A percentile compares a stretch with the other conserved stretches of the same genome.
These are phyloP conservation scores for Pharus latifolius DNA, from an alignment of 176 grass and related monocot species.

Conservation along the genomic window DNA sequence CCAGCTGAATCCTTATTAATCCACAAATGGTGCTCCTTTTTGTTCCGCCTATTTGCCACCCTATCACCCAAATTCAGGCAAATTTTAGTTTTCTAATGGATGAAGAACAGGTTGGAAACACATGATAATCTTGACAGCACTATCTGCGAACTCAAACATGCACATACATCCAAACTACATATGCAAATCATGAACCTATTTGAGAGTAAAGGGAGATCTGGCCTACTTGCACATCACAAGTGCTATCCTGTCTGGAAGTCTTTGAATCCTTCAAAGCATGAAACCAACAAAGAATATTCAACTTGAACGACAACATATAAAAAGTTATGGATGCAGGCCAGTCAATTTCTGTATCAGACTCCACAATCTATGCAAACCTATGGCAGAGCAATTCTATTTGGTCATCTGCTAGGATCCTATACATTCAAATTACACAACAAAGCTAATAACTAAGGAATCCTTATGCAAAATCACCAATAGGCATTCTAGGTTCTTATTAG, in stretches of 20 bases:
- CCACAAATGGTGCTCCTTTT: conserved; percentile 76
- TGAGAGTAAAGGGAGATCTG: background rate
- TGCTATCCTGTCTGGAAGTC: background rate
- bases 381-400: background rate
- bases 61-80: conserved; percentile 33
- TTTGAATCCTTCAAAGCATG: background rate
- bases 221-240: background rate
- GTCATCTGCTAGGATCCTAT: background rate
- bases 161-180: background rate
- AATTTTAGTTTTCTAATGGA: background rate
- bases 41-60: conserved; percentile 45
- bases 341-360: background rate
- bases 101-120: background rate
- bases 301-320: background rate
- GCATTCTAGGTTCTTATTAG: background rate
- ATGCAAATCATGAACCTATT: background rate
- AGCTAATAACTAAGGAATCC: background rate
- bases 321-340: background rate
- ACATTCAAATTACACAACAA: background rate
- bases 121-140: background rate
- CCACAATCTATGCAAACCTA: background rate
- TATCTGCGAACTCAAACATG: background rate
- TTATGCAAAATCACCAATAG: background rate
- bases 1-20: conserved; percentile 71
- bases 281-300: background rate